phyloP scores from a whole-genome alignment of 768 basidiomycete species.

The Cyclocybe aegerita region DNA sequence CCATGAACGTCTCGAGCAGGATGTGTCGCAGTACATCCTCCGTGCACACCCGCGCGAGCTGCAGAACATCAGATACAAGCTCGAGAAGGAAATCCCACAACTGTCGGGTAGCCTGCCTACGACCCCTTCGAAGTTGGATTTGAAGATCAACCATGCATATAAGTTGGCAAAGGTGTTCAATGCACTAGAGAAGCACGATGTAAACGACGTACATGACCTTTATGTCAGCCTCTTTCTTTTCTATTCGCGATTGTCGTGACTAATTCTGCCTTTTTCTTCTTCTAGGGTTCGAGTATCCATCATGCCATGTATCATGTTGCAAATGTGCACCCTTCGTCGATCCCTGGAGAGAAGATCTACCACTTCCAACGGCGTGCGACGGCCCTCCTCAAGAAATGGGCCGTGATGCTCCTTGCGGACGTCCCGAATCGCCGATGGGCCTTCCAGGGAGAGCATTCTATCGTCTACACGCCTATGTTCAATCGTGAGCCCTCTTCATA shows the following conservation, averaged over 20 bases:
- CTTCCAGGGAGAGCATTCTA: constrained; percentile 9
- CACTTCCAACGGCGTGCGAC: constrained; percentile 10
- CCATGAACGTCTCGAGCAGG: too few species aligned
- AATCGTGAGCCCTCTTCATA: constrained; percentile 2
- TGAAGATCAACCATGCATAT: constrained; percentile 7
- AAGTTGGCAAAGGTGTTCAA: constrained; percentile 10
- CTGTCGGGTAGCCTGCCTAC: constrained; percentile 1
- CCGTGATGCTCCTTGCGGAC: constrained; percentile 1
- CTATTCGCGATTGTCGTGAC: not conserved
- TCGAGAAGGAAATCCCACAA: constrained; percentile 6
- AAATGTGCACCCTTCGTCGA: not conserved
- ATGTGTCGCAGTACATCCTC: not conserved
- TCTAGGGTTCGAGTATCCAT: constrained; percentile 10
- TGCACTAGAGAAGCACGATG: constrained; percentile 1
- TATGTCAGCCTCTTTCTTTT: constrained; percentile 3
- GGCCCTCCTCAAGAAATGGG: constrained; percentile 11
- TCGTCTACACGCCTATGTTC: constrained; percentile 9
- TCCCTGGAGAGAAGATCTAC: constrained; percentile 13
- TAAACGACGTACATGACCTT: constrained; percentile 4
- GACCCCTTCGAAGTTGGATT: not conserved
- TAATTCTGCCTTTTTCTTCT: not conserved
- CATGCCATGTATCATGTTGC: constrained; percentile 10
- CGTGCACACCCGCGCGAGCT: not conserved
- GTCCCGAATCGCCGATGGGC: constrained; percentile 9
- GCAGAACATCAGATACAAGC: not conserved